Base-by-base conservation (phyloP, 352 stramenopile genomes). In the Phytopythium boreale region DNA sequence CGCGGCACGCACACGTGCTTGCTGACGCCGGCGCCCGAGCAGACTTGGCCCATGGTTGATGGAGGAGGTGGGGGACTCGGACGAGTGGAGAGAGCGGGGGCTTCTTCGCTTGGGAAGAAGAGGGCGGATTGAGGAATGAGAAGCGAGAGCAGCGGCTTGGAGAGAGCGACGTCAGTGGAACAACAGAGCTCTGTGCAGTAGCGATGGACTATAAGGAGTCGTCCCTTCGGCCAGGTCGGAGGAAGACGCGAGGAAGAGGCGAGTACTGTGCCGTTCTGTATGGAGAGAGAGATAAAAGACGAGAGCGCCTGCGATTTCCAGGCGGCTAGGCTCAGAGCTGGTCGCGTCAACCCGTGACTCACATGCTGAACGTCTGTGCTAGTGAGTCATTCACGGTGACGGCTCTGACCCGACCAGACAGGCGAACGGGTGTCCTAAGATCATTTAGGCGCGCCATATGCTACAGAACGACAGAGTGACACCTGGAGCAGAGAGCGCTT, bases 41-140 rank as follows among this genome's bases (percentile, higher is more conserved):
- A 88, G 39, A 86, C 79, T 71, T 88, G 75, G 50, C 79, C 79
- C 79, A 88, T 88, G 39, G 55, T 73, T 8, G 39, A 59, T 53
- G 43, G 20, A 47, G 34, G 31, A 49, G 24, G 29, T 34, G 36
- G 26, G 63, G 29, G 37, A 55, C 44, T 49, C 22, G 66, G 41
- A 37, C 34, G 52, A 22, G 47, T 14, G 36, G 24, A 37, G 31
- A 19, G 15, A 43, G 37, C 19, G 19, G 17, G 51, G 41, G 27
- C 57, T 62, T 72, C 67, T 70, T 70, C 60, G 61, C 61, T n/a
- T 73, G 67, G 26, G 41, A 61, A 61, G 69, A 66, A 69, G 67
- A 58, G 58, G 41, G 69, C 64, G 70, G 58, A 70, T 78, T 64
- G 71, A 57, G 22, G 64, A 82, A 66, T 82, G 74, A 82, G 31